Conservation (phyloP, 106 monocot genomes). For the Triglochin maritima region DNA sequence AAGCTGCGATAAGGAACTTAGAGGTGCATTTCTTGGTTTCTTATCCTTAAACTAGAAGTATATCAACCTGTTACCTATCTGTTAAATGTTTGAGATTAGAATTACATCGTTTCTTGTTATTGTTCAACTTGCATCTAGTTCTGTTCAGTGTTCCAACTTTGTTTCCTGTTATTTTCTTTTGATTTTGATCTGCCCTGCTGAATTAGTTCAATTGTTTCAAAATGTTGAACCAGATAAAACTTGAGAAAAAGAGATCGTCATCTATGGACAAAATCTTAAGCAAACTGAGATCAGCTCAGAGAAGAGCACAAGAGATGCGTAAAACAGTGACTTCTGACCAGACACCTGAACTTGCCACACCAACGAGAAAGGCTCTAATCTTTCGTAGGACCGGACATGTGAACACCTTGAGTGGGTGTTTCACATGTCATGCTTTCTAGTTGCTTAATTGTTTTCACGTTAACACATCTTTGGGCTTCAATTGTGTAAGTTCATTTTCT, state of each 20-base stretch:
- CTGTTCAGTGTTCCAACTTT: background rate
- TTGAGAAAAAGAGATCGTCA: constrained; percentile 86
- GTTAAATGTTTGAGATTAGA: too few relatives aligned
- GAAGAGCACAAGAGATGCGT: constrained; percentile 76
- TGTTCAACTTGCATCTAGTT: too few relatives aligned
- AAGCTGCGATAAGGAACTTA: constrained; percentile 11
- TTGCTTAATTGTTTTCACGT: background rate
- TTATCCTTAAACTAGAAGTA: too few relatives aligned
- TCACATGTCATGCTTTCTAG: constrained; percentile 72
- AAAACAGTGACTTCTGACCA: constrained; percentile 26
- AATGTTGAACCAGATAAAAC: constrained; percentile 46
- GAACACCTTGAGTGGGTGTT: constrained; percentile 48
- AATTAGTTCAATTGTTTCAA: too few relatives aligned
- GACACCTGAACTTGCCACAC: constrained; percentile 19
- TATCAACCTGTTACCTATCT: too few relatives aligned
- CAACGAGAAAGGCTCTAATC: constrained; percentile 15
- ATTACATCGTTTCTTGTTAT: too few relatives aligned
- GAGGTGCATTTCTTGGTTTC: constrained; percentile 1
- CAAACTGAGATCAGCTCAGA: constrained; percentile 75
- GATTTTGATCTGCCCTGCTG: background rate
- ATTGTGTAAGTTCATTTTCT: background rate
- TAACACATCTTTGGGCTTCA: background rate
- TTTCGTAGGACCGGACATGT: constrained; percentile 34
- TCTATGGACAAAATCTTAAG: constrained; percentile 82
- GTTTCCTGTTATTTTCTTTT: background rate